phyloP scores from a whole-genome alignment of 495 filamentous ascomycete genomes.

The Lophium mytilinum region DNA sequence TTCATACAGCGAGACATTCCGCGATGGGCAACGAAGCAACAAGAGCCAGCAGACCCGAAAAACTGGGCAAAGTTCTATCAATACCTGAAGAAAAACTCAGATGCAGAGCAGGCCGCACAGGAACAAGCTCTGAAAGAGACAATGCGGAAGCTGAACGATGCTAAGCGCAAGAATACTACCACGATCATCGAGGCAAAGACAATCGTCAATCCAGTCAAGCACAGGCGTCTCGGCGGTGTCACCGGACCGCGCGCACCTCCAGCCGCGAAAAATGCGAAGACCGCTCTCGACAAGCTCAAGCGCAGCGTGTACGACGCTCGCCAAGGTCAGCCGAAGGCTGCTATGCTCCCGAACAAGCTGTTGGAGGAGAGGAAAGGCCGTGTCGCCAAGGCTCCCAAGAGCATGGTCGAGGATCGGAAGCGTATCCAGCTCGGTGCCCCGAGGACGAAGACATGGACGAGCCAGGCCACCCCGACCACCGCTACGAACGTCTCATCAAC shows the following conservation, averaged over 20 bases:
- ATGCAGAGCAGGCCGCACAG: constrained; percentile 20
- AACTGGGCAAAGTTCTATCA: constrained; percentile 60
- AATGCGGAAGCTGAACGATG: constrained; percentile 12
- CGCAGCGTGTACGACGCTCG: constrained; percentile 13
- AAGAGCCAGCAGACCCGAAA: constrained; percentile 46
- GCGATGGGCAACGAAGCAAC: constrained; percentile 47
- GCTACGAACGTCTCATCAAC: too few relatives aligned
- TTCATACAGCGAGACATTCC: constrained; percentile 65
- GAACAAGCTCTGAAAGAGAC: constrained; percentile 16
- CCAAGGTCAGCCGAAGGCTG: constrained; percentile 9
- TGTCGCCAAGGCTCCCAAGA: constrained; percentile 6
- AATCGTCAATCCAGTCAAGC: constrained; percentile 1
- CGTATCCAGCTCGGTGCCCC: not conserved
- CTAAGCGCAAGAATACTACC: constrained; percentile 13
- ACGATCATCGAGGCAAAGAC: constrained; percentile 11
- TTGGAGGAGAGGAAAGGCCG: constrained; percentile 11
- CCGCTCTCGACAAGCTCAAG: constrained; percentile 12
- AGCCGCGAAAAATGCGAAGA: constrained; percentile 11
- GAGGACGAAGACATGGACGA: too few relatives aligned
- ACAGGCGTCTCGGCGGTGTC: not conserved
- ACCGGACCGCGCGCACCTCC: not conserved
- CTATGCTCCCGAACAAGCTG: constrained; percentile 8
- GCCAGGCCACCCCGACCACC: too few relatives aligned
- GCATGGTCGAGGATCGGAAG: not conserved
- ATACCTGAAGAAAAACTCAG: constrained; percentile 20